phyloP scores from a whole-genome alignment of 177 flowering plant species.

The Telopea speciosissima region DNA sequence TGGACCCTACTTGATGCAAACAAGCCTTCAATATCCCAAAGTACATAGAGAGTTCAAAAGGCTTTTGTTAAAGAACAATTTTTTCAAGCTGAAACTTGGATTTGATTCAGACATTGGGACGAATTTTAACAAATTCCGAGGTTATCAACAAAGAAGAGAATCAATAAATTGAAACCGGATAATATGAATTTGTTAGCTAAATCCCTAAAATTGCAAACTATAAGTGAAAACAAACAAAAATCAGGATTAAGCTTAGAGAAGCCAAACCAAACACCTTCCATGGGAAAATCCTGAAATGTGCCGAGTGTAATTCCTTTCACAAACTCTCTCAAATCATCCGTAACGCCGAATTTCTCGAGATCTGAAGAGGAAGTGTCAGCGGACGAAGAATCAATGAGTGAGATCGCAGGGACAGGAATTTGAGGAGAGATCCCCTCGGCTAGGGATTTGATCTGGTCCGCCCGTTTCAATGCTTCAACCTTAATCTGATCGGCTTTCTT shows the following conservation, averaged over 20 bases:
- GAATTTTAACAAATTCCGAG: background rate
- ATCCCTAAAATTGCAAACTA: background rate
- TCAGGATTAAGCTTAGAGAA: background rate
- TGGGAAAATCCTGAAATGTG: constrained; percentile 77
- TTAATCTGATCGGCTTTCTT: constrained; percentile 39
- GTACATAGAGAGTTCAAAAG: background rate
- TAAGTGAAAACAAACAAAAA: background rate
- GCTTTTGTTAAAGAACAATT: background rate
- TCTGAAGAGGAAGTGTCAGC: constrained; percentile 22
- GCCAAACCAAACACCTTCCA: constrained; percentile 40
- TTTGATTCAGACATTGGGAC: background rate
- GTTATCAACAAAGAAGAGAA: background rate
- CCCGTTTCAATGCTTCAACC: constrained; percentile 32
- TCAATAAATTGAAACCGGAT: background rate
- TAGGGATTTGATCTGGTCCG: constrained; percentile 28
- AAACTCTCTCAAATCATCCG: constrained; percentile 77
- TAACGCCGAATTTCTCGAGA: constrained; percentile 66
- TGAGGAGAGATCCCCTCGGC: constrained; percentile 13
- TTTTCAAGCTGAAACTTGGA: background rate
- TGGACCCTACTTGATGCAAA: background rate
- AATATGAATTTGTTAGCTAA: background rate
- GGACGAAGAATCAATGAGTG: constrained; percentile 16
- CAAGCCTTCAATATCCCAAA: background rate
- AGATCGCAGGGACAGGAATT: constrained; percentile 20
- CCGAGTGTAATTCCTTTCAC: constrained; percentile 54